Percentiles rank a stretch among this genome's conserved stretches.
Evolutionary conservation across 768 basidiomycete species (phyloP).

Genomic region (Trametes gibbosa): DNA sequence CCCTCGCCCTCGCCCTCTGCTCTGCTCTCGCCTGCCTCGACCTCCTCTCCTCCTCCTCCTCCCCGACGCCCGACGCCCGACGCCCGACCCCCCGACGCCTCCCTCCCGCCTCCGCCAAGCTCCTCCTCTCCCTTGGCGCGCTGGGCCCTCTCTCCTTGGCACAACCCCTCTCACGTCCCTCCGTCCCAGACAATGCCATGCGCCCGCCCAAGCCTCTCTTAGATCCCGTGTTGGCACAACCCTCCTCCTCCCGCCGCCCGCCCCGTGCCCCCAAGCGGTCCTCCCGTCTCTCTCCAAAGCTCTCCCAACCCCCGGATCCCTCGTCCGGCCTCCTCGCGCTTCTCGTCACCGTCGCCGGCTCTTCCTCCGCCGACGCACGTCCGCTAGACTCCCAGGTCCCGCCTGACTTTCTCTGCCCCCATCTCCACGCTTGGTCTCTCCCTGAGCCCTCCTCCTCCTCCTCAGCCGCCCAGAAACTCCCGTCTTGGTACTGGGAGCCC

Average conservation of each 20-base stretch:
- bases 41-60: slow-evolving; percentile 19
- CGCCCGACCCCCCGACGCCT: not conserved
- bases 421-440: slow-evolving; percentile 15
- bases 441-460: not conserved
- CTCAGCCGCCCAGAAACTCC: slow-evolving; percentile 11
- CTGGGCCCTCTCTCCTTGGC: slow-evolving; percentile 5
- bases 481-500: slow-evolving; percentile 11
- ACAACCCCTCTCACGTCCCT: not conserved
- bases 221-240: slow-evolving; percentile 10
- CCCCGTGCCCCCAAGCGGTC: slow-evolving; percentile 12
- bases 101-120: slow-evolving; percentile 17
- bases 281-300: slow-evolving; percentile 1
- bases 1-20: not conserved
- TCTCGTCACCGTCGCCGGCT: slow-evolving; percentile 53
- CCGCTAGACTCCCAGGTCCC: slow-evolving; percentile 42
- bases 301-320: slow-evolving; percentile 30
- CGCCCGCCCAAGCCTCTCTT: slow-evolving; percentile 11
- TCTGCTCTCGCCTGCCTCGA: not conserved
- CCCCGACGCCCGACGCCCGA: too few species aligned
- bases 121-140: not conserved
- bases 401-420: slow-evolving; percentile 61
- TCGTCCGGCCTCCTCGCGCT: slow-evolving; percentile 53
- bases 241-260: slow-evolving; percentile 13
- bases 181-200: slow-evolving; percentile 17
- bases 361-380: slow-evolving; percentile 43